A percentile compares a stretch with the other conserved stretches of the same genome.
These are phyloP conservation scores for Lactarius trivialis DNA, from an alignment of 768 basidiomycete species.

Conservation along the genomic window DNA sequence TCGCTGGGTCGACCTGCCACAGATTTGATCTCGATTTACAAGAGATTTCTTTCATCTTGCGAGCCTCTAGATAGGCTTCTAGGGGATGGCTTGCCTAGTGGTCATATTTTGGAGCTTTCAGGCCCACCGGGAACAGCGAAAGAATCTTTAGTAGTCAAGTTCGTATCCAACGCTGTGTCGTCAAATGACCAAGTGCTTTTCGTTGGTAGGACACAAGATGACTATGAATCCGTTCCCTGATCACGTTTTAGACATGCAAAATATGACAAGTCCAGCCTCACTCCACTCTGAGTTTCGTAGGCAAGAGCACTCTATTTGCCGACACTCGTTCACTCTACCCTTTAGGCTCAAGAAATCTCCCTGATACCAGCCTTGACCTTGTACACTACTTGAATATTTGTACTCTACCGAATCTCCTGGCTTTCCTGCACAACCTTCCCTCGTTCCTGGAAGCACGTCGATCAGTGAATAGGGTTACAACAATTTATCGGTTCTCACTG, in stretches of 20 bases:
- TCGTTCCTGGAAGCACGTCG: conserved; percentile 39
- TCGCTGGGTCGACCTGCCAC: conserved; percentile 53
- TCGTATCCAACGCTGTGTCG: conserved; percentile 44
- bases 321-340: neutral
- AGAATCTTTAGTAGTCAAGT: conserved; percentile 45
- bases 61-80: conserved; percentile 51
- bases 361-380: conserved; percentile 18
- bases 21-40: conserved; percentile 31
- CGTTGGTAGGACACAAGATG: conserved; percentile 42
- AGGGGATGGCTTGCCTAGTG: conserved; percentile 54
- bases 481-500: neutral
- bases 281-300: conserved; percentile 28
- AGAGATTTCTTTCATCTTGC: conserved; percentile 38
- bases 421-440: conserved; percentile 51
- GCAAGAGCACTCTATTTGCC: neutral
- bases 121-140: conserved; percentile 72
- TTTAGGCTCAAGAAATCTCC: conserved; percentile 26
- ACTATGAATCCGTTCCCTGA: conserved; percentile 10
- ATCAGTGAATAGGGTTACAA: conserved; percentile 33
- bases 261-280: conserved; percentile 36
- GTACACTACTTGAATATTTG: conserved; percentile 41
- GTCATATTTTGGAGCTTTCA: conserved; percentile 64
- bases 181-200: conserved; percentile 51
- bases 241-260: conserved; percentile 40
- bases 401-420: conserved; percentile 47